Conservation (phyloP, 768 basidiomycete genomes). For the Boletus rubroflammeus region DNA sequence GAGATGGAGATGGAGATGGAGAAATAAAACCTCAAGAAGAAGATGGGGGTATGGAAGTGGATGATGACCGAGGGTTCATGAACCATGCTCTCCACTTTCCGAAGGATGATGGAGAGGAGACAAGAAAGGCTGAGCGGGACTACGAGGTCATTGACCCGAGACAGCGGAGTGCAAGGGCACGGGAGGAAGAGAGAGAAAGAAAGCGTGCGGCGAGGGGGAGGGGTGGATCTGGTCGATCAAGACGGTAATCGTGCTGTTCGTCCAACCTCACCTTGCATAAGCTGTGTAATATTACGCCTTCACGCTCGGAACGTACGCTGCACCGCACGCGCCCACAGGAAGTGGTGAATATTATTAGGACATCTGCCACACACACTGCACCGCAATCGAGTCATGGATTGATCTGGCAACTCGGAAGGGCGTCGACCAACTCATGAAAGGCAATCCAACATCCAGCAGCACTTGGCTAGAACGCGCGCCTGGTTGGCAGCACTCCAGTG, state of each 20-base stretch:
- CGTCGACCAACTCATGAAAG: background rate
- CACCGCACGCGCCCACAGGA: background rate
- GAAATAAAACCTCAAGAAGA: constrained; percentile 31
- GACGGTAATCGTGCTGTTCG: constrained; percentile 18
- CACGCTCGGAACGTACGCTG: background rate
- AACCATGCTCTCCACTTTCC: constrained; percentile 70
- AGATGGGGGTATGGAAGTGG: constrained; percentile 66
- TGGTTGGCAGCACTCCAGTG: background rate
- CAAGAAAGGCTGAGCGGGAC: constrained; percentile 72
- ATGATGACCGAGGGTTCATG: constrained; percentile 74
- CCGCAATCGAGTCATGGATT: background rate
- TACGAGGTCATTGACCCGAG: constrained; percentile 90
- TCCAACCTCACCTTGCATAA: background rate
- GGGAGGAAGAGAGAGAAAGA: constrained; percentile 73
- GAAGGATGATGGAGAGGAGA: constrained; percentile 76
- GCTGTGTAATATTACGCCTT: background rate
- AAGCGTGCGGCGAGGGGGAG: constrained; percentile 37
- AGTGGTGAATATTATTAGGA: background rate
- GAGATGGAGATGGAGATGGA: constrained; percentile 6
- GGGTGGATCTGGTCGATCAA: constrained; percentile 17
- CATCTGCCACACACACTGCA: background rate
- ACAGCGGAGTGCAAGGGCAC: constrained; percentile 65
- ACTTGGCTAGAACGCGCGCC: background rate
- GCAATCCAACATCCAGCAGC: background rate
- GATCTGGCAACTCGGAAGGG: background rate